Percentiles rank a stretch among this genome's conserved stretches.
Conservation (phyloP, 1,284 basidiomycete species). For the Heterobasidion irregulare region DNA sequence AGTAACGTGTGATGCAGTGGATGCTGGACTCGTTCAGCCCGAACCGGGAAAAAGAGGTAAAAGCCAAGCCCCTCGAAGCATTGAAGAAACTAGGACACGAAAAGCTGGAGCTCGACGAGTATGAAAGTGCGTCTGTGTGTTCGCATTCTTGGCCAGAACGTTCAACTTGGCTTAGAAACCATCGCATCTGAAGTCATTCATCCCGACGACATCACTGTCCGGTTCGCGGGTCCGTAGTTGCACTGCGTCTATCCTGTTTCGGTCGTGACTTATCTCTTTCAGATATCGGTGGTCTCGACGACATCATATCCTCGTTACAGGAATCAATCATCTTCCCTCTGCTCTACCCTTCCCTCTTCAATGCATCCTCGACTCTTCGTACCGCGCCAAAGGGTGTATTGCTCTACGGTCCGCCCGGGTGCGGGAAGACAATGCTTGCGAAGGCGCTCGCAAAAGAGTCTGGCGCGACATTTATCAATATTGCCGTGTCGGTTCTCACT, state of each 20-base stretch:
- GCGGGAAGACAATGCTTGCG: constrained; percentile 93
- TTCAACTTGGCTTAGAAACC: constrained; percentile 37
- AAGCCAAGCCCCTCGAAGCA: constrained; percentile 64
- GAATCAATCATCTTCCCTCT: constrained; percentile 97
- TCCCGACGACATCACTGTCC: constrained; percentile 74
- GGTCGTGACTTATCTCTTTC: neutral
- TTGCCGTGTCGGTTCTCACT: constrained; percentile 71
- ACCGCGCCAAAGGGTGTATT: constrained; percentile 78
- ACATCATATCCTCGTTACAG: constrained; percentile 84
- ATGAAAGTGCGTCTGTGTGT: constrained; percentile 54
- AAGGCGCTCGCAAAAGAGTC: constrained; percentile 95
- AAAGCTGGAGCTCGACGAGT: constrained; percentile 67
- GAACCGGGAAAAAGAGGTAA: constrained; percentile 52
- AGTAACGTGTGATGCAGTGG: constrained; percentile 25
- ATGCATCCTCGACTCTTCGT: constrained; percentile 61
- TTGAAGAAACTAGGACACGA: constrained; percentile 68
- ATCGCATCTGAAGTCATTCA: constrained; percentile 83
- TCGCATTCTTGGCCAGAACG: neutral
- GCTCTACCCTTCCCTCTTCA: constrained; percentile 87
- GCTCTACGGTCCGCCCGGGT: constrained; percentile 87
- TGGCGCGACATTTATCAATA: constrained; percentile 94
- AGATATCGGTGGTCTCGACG: constrained; percentile 93
- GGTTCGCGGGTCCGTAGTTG: constrained; percentile 48
- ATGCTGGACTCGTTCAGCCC: constrained; percentile 35
- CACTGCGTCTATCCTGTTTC: constrained; percentile 11